Base-by-base conservation (phyloP, 169 alveolate species). In the Eimeria maxima region DNA sequence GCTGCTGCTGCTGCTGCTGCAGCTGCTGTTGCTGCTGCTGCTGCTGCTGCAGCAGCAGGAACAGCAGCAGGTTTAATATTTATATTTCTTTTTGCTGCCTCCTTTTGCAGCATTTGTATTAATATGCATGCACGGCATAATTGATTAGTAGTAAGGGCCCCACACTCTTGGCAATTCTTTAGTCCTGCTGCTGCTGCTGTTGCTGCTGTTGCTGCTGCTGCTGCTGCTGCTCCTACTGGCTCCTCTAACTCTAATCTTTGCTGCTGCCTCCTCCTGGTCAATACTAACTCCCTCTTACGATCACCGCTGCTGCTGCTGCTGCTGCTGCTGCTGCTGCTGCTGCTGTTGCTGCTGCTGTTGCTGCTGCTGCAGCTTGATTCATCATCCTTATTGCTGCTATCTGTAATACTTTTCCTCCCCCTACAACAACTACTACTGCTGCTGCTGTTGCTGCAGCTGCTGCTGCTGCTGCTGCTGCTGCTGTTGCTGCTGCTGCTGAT, bases 131-230 rank as follows among this genome's bases (percentile, higher is more conserved):
- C 60, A 13, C 60, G 60, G 60, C 60, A 53, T 6, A 53, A 13
- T 53, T 53, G 6, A 13, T 53, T 53, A 53, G 60, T 53, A 53
- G 60, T 53, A 13, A 53, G 60, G 60, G 60, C 60, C 60, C 60
- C 60, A 53, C 60, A 53, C 44, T 27, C 78, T 67, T 67, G 29
- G 16, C 44, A 27, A 67, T 6, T 8, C 78, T 8, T 67, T 6
- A 53, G 60, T 53, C 60, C 60, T 53, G 60, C 60, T 53, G 60
- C 60, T 53, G 60, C 13, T 53, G 60, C 13, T 45, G 65, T 42
- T 38, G 89, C 89, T 13, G 90, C 76, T 29, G 84, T 11, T 27
- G 91, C 69, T 27, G 22, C 76, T 78, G 27, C 95, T 44, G 42
- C 60, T 27, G 29, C 90, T 90, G 27, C 50, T 76, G 42, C 55